These are phyloP conservation scores for Lachnellula arida DNA, from an alignment of 2,329 filamentous ascomycete genomes.

Conservation along the genomic window DNA sequence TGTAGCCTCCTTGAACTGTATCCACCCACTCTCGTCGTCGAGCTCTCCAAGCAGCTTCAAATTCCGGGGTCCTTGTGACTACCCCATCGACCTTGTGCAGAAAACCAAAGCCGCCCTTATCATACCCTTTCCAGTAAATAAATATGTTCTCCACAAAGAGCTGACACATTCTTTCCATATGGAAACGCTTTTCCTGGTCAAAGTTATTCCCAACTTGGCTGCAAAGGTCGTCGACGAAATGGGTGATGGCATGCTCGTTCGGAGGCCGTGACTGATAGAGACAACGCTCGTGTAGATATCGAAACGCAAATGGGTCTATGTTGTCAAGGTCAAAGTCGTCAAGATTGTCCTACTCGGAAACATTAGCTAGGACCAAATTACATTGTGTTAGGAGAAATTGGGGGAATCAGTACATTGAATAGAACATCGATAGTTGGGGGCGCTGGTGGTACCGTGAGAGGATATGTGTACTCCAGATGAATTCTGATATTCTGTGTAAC, in stretches of 20 bases:
- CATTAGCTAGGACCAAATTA: neutral
- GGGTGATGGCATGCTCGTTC: neutral
- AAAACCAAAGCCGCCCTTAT: slow-evolving; percentile 1
- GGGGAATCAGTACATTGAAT: neutral
- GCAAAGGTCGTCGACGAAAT: neutral
- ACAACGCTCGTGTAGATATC: slow-evolving; percentile 5
- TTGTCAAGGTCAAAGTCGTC: neutral
- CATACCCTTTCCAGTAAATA: too few species aligned
- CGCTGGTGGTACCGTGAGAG: neutral
- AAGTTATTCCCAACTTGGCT: too few species aligned
- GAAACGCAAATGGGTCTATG: slow-evolving; percentile 4
- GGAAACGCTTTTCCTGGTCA: too few species aligned
- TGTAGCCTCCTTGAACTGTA: neutral
- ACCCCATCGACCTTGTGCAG: neutral
- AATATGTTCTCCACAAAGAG: too few species aligned
- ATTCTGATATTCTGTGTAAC: neutral
- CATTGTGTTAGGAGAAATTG: neutral
- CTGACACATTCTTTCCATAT: too few species aligned
- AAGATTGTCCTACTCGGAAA: neutral
- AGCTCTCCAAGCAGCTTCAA: slow-evolving; percentile 1
- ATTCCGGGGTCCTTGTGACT: neutral
- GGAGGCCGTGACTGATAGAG: slow-evolving; percentile 1
- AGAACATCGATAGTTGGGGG: neutral
- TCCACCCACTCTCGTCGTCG: slow-evolving; percentile 3
- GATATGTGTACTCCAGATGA: slow-evolving; percentile 2